Evolutionary conservation across 148 eudicot genomes (phyloP).

Genomic region (Heliamphora exappendiculata): DNA sequence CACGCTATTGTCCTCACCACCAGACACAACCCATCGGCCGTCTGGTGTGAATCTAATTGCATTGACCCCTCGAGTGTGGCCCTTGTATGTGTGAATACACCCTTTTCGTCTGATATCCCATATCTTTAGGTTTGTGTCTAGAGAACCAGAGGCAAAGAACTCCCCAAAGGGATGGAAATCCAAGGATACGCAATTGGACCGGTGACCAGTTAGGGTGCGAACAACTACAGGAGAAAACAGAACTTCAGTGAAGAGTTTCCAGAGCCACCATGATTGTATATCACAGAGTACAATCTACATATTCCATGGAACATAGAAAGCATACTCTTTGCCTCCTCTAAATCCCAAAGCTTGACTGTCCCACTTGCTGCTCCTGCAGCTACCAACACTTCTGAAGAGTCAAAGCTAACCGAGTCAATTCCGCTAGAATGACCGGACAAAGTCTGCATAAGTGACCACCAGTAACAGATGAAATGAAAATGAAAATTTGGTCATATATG

Average conservation of each 20-base stretch:
- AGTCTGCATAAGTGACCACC: conserved; percentile 44
- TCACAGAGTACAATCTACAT: conserved; percentile 3
- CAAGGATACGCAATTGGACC: conserved; percentile 95
- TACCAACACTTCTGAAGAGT: conserved; percentile 89
- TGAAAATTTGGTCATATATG: not conserved
- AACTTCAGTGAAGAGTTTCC: not conserved
- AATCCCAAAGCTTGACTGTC: conserved; percentile 96
- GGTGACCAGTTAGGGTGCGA: conserved; percentile 93
- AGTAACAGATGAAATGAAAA: not conserved
- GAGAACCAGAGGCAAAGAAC: conserved; percentile 98
- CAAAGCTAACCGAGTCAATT: conserved; percentile 92
- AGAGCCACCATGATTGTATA: conserved; percentile 7
- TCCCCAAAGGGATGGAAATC: conserved; percentile 99
- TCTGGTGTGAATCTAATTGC: conserved; percentile 95
- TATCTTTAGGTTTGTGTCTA: conserved; percentile 94
- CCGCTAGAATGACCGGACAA: conserved; percentile 97
- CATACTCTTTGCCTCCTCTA: conserved; percentile 98
- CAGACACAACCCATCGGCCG: conserved; percentile 99
- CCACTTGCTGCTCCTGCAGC: conserved; percentile 99
- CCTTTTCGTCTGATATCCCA: conserved; percentile 98
- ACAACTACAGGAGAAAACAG: conserved; percentile 46
- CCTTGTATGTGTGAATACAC: conserved; percentile 94
- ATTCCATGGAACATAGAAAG: not conserved
- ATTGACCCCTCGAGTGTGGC: conserved; percentile 95
- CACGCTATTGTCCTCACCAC: conserved; percentile 95